A percentile compares a stretch with the other conserved stretches of the same genome.
These are phyloP conservation scores for Trichosporon sp. DNA, from an alignment of 1,284 basidiomycete genomes.

Conservation along the genomic window DNA sequence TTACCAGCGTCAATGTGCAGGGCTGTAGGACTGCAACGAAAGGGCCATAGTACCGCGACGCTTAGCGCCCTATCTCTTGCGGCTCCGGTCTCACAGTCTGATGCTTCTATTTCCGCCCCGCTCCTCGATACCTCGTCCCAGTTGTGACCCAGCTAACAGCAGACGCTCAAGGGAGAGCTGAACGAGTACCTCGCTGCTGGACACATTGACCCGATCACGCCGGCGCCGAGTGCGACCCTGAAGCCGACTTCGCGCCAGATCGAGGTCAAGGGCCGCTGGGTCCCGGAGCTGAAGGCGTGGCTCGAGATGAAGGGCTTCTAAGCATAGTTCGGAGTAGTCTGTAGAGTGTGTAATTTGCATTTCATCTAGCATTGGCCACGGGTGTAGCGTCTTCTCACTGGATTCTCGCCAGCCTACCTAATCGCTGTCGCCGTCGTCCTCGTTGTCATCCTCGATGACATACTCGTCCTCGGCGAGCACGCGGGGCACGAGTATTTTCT, in stretches of 20 bases:
- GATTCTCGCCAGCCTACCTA: background rate
- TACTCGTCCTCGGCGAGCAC: conserved; percentile 6
- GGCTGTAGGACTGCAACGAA: no score
- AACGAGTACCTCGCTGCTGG: conserved; percentile 38
- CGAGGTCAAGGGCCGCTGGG: conserved; percentile 47
- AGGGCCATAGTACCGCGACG: no score
- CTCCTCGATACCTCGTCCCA: no score
- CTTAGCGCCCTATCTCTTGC: no score
- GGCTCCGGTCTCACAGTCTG: no score
- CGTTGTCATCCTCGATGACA: background rate
- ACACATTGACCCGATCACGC: conserved; percentile 45
- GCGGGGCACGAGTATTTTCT: background rate
- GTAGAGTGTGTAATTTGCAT: conserved; percentile 19
- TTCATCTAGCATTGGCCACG: conserved; percentile 5
- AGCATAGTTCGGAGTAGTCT: conserved; percentile 8
- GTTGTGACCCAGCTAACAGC: conserved; percentile 1
- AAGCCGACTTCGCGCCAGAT: conserved; percentile 44
- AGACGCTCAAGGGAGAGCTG: conserved; percentile 44
- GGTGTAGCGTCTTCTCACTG: background rate
- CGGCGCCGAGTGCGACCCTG: conserved; percentile 38
- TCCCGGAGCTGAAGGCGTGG: conserved; percentile 47
- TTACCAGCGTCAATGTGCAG: no score
- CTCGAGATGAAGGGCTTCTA: conserved; percentile 46
- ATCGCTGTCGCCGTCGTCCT: background rate
- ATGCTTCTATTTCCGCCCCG: no score